Conservation (phyloP, 2,329 filamentous ascomycete genomes). For the Clarireedia homoeocarpa region DNA sequence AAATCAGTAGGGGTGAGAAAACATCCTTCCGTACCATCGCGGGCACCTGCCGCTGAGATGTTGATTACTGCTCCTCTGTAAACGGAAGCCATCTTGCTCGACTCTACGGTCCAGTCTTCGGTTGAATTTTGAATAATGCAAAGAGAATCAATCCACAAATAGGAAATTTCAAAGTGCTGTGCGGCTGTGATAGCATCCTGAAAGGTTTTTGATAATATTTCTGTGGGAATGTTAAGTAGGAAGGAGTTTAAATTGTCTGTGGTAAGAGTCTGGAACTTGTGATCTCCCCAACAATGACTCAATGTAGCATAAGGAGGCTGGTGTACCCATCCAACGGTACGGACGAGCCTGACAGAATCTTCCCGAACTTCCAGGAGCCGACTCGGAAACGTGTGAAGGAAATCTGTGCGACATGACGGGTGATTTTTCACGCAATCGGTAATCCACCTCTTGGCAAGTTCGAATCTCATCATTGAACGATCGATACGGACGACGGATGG, state of each 20-base stretch:
- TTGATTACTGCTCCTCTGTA: background rate
- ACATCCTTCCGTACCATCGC: background rate
- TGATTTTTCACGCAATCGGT: background rate
- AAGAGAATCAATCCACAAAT: background rate
- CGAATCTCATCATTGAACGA: background rate
- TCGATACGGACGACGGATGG: background rate
- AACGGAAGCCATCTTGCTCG: background rate
- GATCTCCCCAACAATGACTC: background rate
- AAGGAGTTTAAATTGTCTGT: background rate
- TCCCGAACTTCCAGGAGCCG: background rate
- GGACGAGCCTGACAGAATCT: background rate
- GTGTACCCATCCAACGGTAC: background rate
- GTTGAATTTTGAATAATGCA: background rate
- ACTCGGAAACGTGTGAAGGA: background rate
- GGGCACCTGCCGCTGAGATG: background rate
- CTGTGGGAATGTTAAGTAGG: background rate
- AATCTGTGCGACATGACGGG: background rate
- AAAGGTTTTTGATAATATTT: background rate
- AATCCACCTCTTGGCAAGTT: background rate
- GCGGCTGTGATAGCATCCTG: background rate
- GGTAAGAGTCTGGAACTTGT: background rate
- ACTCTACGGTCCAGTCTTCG: background rate
- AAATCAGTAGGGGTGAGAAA: background rate
- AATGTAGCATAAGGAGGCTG: background rate
- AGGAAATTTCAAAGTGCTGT: background rate